Conservation (phyloP, 2,329 filamentous ascomycete species). For the Hymenotorrendiella dingleyae region DNA sequence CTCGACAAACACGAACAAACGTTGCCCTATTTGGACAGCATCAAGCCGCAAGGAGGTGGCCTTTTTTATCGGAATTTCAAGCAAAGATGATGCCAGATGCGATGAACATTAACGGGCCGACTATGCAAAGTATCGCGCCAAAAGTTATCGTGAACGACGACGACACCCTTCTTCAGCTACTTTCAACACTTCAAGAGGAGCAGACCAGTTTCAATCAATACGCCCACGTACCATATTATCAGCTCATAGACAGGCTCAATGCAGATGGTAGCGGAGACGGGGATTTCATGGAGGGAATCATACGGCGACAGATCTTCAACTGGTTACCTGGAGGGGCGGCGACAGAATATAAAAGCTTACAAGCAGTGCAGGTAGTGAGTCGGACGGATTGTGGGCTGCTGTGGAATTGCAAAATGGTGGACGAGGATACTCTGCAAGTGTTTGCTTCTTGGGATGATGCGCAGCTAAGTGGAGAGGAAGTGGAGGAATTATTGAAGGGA, state of each 20-base stretch:
- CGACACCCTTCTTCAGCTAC: conserved; percentile 1
- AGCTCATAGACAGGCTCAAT: conserved; percentile 4
- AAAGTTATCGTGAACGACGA: background rate
- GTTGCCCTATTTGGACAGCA: conserved; percentile 12
- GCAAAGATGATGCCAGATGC: conserved; percentile 6
- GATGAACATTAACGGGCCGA: conserved; percentile 11
- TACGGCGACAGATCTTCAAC: conserved; percentile 12
- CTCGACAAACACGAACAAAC: conserved; percentile 1
- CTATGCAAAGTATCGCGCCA: conserved; percentile 1
- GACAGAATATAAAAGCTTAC: conserved; percentile 3
- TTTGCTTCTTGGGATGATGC: conserved; percentile 11
- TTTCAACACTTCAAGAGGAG: conserved; percentile 6
- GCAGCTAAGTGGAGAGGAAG: conserved; percentile 4
- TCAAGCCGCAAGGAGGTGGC: conserved; percentile 10
- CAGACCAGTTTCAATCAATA: conserved; percentile 7
- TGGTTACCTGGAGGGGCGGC: conserved; percentile 5
- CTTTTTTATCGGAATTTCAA: conserved; percentile 11
- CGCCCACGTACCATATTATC: conserved; percentile 5
- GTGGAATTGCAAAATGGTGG: conserved; percentile 13
- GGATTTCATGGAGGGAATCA: conserved; percentile 6
- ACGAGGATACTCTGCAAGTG: conserved; percentile 3
- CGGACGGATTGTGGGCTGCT: conserved; percentile 9
- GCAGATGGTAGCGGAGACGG: conserved; percentile 2
- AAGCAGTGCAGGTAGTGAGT: conserved; percentile 8
- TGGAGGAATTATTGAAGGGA: conserved; percentile 8